phyloP scores from a whole-genome alignment of 2,329 filamentous ascomycete species.

The Rosellinia necatrix region DNA sequence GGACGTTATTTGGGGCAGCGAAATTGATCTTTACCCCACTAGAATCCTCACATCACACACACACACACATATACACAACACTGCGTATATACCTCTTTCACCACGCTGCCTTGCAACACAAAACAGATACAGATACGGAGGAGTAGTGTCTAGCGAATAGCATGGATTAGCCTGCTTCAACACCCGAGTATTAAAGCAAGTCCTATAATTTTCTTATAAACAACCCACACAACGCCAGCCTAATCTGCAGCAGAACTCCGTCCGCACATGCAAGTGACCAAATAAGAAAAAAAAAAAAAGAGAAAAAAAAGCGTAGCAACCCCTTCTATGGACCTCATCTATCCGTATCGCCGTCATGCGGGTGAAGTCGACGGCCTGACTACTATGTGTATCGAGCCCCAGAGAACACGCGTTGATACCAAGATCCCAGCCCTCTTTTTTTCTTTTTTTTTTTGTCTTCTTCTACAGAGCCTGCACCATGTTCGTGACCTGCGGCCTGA shows the following conservation, averaged over 20 bases:
- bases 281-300: background rate
- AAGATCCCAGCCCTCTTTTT: no score
- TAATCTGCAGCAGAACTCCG: constrained; percentile 26
- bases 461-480: constrained; percentile 53
- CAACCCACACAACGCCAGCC: constrained; percentile 22
- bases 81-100: no score
- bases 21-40: no score
- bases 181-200: constrained; percentile 5
- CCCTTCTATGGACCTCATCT: background rate
- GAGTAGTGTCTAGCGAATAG: no score
- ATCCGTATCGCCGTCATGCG: background rate
- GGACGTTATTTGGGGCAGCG: no score
- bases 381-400: background rate
- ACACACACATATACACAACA: no score
- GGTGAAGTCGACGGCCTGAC: background rate
- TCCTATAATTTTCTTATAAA: constrained; percentile 12
- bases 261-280: constrained; percentile 26
- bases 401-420: background rate
- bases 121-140: no score
- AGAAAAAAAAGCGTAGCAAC: background rate
- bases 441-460: no score
- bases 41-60: no score
- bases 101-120: no score
- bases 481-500: constrained; percentile 72
- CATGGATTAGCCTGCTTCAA: background rate